These are phyloP conservation scores for Pseudonitzschia multiseries DNA, from an alignment of 108 stramenopile species.

Conservation along the genomic window DNA sequence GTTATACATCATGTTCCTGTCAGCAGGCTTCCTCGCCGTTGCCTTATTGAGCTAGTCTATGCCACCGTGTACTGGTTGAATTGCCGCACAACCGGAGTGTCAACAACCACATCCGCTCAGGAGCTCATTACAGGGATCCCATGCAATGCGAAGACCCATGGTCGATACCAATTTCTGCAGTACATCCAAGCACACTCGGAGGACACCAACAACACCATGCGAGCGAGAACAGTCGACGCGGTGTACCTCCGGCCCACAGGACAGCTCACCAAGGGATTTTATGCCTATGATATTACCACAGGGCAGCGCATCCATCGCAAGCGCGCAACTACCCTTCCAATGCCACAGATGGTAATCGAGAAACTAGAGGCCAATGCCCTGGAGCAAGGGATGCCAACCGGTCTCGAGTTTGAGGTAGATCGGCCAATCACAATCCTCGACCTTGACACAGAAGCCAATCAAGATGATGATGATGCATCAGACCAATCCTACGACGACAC, in stretches of 20 bases:
- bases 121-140: background rate
- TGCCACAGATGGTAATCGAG: background rate
- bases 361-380: background rate
- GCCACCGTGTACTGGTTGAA: background rate
- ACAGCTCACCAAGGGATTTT: background rate
- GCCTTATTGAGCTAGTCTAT: background rate
- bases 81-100: background rate
- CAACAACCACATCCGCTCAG: background rate
- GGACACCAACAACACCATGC: background rate
- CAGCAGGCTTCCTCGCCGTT: background rate
- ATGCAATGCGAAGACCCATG: background rate
- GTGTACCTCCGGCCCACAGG: background rate
- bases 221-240: background rate
- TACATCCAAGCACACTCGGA: background rate
- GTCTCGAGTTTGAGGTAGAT: background rate
- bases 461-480: too few species aligned
- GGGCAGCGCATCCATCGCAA: background rate
- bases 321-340: background rate
- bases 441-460: too few species aligned
- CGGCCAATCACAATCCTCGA: too few species aligned
- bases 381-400: background rate
- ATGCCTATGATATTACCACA: background rate
- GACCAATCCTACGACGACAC: background rate
- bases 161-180: background rate
- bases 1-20: background rate